phyloP scores from a whole-genome alignment of 352 stramenopile species.

The Plasmopara muralis region DNA sequence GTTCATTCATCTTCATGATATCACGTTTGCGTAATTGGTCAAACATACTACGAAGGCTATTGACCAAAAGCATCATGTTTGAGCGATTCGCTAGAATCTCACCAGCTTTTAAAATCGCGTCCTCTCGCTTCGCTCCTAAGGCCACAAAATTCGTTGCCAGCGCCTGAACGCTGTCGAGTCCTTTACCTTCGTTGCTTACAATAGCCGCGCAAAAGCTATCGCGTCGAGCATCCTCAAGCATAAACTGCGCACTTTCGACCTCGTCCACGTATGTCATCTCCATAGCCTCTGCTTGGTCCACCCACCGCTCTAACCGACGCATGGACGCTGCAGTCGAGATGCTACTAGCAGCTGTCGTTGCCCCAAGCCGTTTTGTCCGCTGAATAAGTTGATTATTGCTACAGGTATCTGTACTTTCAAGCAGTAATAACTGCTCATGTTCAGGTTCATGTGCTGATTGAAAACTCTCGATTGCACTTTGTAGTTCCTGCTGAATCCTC shows the following conservation, averaged over 20 bases:
- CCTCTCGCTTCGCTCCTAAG: constrained; percentile 52
- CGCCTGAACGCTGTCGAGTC: constrained; percentile 53
- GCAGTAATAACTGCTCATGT: constrained; percentile 27
- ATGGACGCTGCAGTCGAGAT: constrained; percentile 29
- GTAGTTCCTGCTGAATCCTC: constrained; percentile 42
- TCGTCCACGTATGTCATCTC: constrained; percentile 68
- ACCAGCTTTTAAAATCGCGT: constrained; percentile 66
- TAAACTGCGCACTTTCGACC: constrained; percentile 61
- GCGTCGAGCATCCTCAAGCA: constrained; percentile 55
- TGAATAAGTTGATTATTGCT: constrained; percentile 24
- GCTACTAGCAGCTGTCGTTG: constrained; percentile 14
- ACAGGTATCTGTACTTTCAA: constrained; percentile 19
- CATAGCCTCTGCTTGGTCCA: constrained; percentile 60
- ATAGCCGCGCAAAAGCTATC: constrained; percentile 58
- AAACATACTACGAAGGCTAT: constrained; percentile 57
- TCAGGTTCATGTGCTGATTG: constrained; percentile 28
- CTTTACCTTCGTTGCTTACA: constrained; percentile 50
- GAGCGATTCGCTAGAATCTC: constrained; percentile 72
- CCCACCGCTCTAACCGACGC: constrained; percentile 46
- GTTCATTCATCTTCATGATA: constrained; percentile 73
- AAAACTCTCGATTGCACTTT: constrained; percentile 37
- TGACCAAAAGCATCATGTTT: constrained; percentile 74
- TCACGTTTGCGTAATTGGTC: constrained; percentile 67
- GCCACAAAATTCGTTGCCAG: constrained; percentile 57
- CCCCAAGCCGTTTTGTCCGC: constrained; percentile 18